A percentile compares a stretch with the other conserved stretches of the same genome.
Conservation (phyloP, 1,284 basidiomycete genomes). For the Irpex lacteus region DNA sequence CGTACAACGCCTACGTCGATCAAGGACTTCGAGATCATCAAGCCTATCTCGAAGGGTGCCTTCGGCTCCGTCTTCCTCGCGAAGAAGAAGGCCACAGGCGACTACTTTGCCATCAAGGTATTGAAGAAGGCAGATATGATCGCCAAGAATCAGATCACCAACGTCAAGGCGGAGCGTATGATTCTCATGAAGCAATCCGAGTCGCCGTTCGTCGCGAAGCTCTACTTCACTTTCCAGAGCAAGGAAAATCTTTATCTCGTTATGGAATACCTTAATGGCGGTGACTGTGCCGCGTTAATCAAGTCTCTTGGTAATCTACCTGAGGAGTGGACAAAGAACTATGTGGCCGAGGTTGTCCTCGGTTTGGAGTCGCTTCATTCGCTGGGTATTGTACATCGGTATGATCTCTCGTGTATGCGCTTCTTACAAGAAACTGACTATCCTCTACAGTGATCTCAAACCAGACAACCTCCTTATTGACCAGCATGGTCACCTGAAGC, state of each 20-base stretch:
- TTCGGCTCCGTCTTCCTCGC: constrained; percentile 98
- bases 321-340: constrained; percentile 96
- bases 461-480: constrained; percentile 98
- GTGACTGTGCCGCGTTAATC: constrained; percentile 95
- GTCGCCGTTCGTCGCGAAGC: constrained; percentile 98
- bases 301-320: constrained; percentile 92
- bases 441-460: constrained; percentile 81
- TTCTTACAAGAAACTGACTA: neutral
- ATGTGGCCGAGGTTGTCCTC: constrained; percentile 93
- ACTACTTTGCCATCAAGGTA: constrained; percentile 99
- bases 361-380: constrained; percentile 95
- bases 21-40: constrained; percentile 99
- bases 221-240: constrained; percentile 99
- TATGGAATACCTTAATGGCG: constrained; percentile 98
- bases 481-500: constrained; percentile 92
- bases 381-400: constrained; percentile 96
- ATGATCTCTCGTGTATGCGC: constrained; percentile 26
- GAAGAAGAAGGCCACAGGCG: constrained; percentile 97
- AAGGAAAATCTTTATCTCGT: constrained; percentile 97
- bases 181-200: constrained; percentile 99
- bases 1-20: constrained; percentile 89
- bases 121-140: constrained; percentile 99
- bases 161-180: constrained; percentile 99
- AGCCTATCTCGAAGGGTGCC: constrained; percentile 98
- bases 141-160: constrained; percentile 99